Base-by-base conservation (phyloP, 352 stramenopile species). In the Phytopythium sindhum region DNA sequence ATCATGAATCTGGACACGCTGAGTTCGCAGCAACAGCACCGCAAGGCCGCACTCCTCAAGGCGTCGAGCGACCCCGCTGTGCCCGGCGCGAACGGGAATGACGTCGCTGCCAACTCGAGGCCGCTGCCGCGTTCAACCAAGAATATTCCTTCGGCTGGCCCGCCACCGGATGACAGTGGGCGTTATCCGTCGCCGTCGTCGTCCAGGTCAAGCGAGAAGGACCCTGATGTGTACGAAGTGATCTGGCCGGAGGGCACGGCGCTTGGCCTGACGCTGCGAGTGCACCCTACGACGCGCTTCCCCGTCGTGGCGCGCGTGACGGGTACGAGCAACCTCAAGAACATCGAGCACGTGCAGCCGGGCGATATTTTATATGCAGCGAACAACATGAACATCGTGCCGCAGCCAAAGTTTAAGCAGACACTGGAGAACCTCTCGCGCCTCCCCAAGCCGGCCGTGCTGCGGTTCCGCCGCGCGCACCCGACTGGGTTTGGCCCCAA, bases 331-430 rank as follows among this genome's bases (percentile, higher is more conserved):
- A 89, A 91, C 59, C 66, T 89, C 50, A 86, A 81, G 61, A 91
- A 91, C 60, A 89, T 89, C 35, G 82, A 90, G 69, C 80, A 87
- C 60, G 81, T 91, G 26, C 74, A 80, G 4, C 77, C 82, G 15
- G 83, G 83, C 17, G 83, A 91, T 50, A 77, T 91, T 33, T 61
- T 91, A 10, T 89, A 87, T 56, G 80, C 81, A 1, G 83, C 83
- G 17, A 91, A 91, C 66, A 80, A 84, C 35, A 82, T 88, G 73
- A 79, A 75, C 59, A 88, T 91, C 67, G 67, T 88, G 7, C 83
- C 83, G 11, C 83, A 91, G 63, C 61, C 80, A 5, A 91, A 91
- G 65, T 89, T 91, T 62, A 91, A 91, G 62, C 81, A 91, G 61
- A 91, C 83, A 10, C 70, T 91, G 21, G 80, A 89, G 63, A 86